phyloP scores from a whole-genome alignment of 441 rosid species.

The Mallotus repandus region DNA sequence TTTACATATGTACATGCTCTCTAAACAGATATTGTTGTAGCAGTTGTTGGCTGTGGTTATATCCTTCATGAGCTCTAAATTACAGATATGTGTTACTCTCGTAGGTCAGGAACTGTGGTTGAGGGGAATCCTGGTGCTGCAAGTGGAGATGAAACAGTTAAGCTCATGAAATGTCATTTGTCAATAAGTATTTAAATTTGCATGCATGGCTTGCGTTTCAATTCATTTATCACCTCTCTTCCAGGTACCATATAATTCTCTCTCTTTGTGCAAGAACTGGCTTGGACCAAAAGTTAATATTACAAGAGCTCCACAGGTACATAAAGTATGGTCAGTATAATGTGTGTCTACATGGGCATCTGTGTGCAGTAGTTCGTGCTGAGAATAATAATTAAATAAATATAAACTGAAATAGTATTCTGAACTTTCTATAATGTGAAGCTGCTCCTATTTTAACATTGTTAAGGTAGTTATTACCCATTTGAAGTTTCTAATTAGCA shows the following conservation, averaged over 20 bases:
- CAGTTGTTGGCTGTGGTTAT: slow-evolving; percentile 1
- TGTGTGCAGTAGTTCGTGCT: background rate
- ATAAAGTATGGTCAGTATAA: background rate
- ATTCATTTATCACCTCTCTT: slow-evolving; percentile 18
- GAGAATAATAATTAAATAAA: background rate
- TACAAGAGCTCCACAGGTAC: slow-evolving; percentile 97
- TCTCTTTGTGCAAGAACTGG: slow-evolving; percentile 97
- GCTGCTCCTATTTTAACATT: background rate
- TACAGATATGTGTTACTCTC: slow-evolving; percentile 10
- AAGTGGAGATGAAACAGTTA: slow-evolving; percentile 96
- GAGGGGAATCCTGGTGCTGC: slow-evolving; percentile 91
- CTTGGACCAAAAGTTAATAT: slow-evolving; percentile 88
- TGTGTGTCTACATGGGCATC: background rate
- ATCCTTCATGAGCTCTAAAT: background rate
- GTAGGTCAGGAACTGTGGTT: slow-evolving; percentile 82
- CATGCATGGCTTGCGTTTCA: slow-evolving; percentile 17
- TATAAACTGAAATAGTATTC: background rate
- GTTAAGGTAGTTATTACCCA: background rate
- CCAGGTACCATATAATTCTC: slow-evolving; percentile 95
- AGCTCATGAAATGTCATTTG: slow-evolving; percentile 26
- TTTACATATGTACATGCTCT: background rate
- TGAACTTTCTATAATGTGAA: background rate
- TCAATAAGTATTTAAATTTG: slow-evolving; percentile 16
- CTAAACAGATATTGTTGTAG: background rate
- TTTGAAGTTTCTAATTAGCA: too few relatives aligned